Evolutionary conservation across 2,329 filamentous ascomycete species (phyloP), one percentile per base, ranked within the genome.

Genomic region (Xylariaceae sp.): DNA sequence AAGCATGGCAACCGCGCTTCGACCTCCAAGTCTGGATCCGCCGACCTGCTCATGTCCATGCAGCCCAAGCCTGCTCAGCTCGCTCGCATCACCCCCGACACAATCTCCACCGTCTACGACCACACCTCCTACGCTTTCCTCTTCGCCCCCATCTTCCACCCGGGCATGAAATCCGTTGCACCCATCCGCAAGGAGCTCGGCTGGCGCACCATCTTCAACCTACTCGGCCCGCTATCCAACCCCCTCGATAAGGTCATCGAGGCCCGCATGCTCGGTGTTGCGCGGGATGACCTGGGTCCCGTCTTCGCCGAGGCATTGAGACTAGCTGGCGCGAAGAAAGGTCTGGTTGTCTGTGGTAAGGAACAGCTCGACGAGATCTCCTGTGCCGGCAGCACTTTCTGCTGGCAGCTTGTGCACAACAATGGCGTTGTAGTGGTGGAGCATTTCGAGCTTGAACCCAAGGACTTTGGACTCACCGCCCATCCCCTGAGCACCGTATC

Each of bases 1-100:
- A 99, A 99, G 74, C 94, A 99, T 72, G 94, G 94, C 57, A 99
- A 99, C 75, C 86, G 87, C 58, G 91, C 94, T 39, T 94, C 90
- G 47, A 97, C 94, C 3, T 96, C 91, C 47, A 91, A 94, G 65
- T 97, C 92, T 3, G 94, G 94, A 45, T 96, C 91, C 39, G 94
- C 94, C 48, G 94, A 99, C 70, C 81, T 99, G 42, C 80, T 99
- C 52, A 85, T 84, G 63, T 82, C 82, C 62, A 88, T 92, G 68
- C 69, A 75, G 49, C 90, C 88, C 3, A 82, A 74, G 36, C 74
- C 89, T 11, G 91, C 90, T 6, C 81, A 86, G 58, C 84, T 97
- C 55, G 75, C 77, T 44, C 86, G 86, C 39, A 81, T 96, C 54
- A 85, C 79, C 12, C 87, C 91, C 1, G 69, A 76, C 39, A 90